These are phyloP conservation scores for Fusarium sp. DNA, from an alignment of 2,329 filamentous ascomycete species.

Conservation along the genomic window DNA sequence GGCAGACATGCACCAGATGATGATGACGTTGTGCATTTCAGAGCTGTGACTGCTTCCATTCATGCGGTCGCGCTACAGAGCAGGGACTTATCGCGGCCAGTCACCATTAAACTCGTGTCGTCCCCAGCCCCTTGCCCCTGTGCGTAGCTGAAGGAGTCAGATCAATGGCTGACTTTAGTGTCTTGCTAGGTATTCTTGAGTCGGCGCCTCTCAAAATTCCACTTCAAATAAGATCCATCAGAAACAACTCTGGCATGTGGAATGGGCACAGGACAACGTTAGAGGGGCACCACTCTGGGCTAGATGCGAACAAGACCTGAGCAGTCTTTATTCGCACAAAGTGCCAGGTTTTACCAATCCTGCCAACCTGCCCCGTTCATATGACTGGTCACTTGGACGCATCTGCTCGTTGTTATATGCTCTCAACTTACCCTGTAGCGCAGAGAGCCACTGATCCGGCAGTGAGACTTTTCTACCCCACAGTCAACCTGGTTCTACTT, in stretches of 20 bases:
- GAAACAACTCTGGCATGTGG: neutral
- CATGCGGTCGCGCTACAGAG: conserved; percentile 4
- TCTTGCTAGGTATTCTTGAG: neutral
- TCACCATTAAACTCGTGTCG: neutral
- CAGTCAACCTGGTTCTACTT: conserved; percentile 21
- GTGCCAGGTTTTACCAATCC: neutral
- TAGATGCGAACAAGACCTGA: neutral
- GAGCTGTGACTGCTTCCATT: conserved; percentile 24
- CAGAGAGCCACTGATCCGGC: neutral
- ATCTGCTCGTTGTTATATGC: neutral
- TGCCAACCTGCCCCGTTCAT: neutral
- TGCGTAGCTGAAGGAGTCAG: conserved; percentile 6
- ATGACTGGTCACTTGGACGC: neutral
- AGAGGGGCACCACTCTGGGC: neutral
- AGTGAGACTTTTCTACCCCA: conserved; percentile 19
- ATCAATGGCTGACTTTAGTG: neutral
- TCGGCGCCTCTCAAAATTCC: neutral
- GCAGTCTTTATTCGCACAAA: neutral
- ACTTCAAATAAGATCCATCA: neutral
- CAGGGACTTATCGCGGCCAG: neutral
- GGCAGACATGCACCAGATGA: neutral
- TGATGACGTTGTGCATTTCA: conserved; percentile 19
- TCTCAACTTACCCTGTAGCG: conserved; percentile 11
- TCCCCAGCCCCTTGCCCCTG: conserved; percentile 10
- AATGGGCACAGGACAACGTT: neutral